Base-by-base conservation (phyloP, 2,329 filamentous ascomycete species). In the Claviceps spartinae region DNA sequence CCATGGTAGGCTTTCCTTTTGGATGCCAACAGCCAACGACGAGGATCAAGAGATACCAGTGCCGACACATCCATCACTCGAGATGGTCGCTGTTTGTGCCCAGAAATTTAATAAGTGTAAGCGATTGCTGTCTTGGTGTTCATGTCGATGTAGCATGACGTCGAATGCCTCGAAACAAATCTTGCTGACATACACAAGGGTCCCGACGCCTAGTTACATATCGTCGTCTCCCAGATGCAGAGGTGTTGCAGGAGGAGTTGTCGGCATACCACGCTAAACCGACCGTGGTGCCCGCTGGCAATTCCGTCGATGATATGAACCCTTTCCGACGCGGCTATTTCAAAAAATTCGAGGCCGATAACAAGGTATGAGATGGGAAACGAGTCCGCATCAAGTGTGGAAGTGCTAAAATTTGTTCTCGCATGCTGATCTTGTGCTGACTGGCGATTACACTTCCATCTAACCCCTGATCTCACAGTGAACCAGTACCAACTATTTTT, bases 21-120 rank as follows among this genome's bases (percentile, higher is more conserved):
- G 93, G 93, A 95, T 97, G 87, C 93, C 93, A 0, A 95, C 89
- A 0, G 84, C 88, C 30, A 89, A 88, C 62, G 79, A 88, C 58
- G 79, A 88, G 60, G 78, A 88, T 47, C 78, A 84, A 53, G 86
- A 91, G 62, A 80, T 95, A 22, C 74, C 80, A 0, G 77, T 91
- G 14, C 91, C 91, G 0, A 76, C 74, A 20, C 88, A 97, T 64
- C 85, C 86, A 0, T 80, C 78, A 53, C 70, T 98, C 14, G 78
- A 85, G 60, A 70, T 91, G 24, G 76, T 89, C 20, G 82, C 78
- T 44, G 78, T 89, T 34, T 95, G 89, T 62, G 81, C 86, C 6
- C 93, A 98, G 65, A 75, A 78, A 0, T 98, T 98, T 65, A 91
- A 88, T 63, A 93, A 86, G 68, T 98, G 88, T 88, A 68, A 67